phyloP scores from a whole-genome alignment of 2,329 filamentous ascomycete genomes.

The Pyrenophora teres region DNA sequence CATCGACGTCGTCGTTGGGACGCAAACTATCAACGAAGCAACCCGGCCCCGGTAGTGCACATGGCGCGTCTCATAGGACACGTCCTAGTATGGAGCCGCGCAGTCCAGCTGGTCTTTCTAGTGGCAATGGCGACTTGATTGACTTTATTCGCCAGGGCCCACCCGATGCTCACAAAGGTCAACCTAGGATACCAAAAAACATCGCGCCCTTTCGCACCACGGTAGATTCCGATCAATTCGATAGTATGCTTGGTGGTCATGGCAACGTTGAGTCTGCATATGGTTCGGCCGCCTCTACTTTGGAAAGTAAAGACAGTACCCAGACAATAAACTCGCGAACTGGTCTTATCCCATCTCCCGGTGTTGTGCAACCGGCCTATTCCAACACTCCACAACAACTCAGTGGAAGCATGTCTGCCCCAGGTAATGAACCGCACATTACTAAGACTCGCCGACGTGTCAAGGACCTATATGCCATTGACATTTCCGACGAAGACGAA shows the following conservation, averaged over 20 bases:
- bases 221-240: slow-evolving; percentile 82
- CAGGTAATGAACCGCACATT: slow-evolving; percentile 58
- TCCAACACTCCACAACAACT: slow-evolving; percentile 44
- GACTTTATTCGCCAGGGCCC: slow-evolving; percentile 94
- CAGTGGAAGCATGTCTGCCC: slow-evolving; percentile 35
- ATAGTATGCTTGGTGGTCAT: slow-evolving; percentile 42
- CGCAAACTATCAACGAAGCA: slow-evolving; percentile 37
- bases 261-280: slow-evolving; percentile 42
- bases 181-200: slow-evolving; percentile 77
- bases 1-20: slow-evolving; percentile 34
- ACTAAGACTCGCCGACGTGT: slow-evolving; percentile 76
- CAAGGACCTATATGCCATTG: slow-evolving; percentile 92
- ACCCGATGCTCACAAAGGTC: slow-evolving; percentile 61
- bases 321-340: slow-evolving; percentile 77
- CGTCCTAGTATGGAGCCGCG: slow-evolving; percentile 59
- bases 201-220: slow-evolving; percentile 84
- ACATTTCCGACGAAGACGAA: slow-evolving; percentile 54
- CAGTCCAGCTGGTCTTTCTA: slow-evolving; percentile 68
- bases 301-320: slow-evolving; percentile 49
- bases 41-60: slow-evolving; percentile 13
- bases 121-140: slow-evolving; percentile 80
- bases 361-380: slow-evolving; percentile 43
- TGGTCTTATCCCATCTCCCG: slow-evolving; percentile 60
- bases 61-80: slow-evolving; percentile 33
- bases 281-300: slow-evolving; percentile 43